Evolutionary conservation across 2,329 filamentous ascomycete species (phyloP), one percentile per base, ranked within the genome.

Genomic region (Xylaria sp.): DNA sequence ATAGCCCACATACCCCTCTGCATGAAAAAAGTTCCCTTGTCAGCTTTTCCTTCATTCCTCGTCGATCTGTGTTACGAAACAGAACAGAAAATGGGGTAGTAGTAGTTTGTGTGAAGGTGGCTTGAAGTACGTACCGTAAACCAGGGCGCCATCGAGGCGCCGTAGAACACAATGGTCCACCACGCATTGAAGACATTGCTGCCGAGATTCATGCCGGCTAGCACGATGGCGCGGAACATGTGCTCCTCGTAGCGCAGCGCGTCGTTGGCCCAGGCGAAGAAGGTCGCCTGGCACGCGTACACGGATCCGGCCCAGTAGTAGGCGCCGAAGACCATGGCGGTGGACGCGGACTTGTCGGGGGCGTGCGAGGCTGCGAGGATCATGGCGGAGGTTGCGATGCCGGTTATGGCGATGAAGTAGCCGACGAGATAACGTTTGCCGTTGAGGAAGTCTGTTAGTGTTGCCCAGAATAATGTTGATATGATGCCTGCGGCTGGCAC

Each of bases 181-280:
- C 86, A 90, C 0, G 86, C 84, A 66, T 90, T 89, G 4, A 90
- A 77, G 0, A 84, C 83, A 67, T 87, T 88, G 67, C 79, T 88
- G 1, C 83, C 83, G 66, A 86, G 74, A 61, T 90, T 90, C 88
- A 91, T 91, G 10, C 84, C 83, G 0, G 87, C 87, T 42, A 91
- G 80, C 0, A 90, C 87, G 1, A 90, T 80, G 2, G 81, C 84
- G 3, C 88, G 78, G 65, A 86, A 81, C 51, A 85, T 79, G 18
- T 82, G 80, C 60, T 88, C 83, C 66, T 89, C 82, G 58, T 82
- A 80, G 6, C 84, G 79, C 75, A 88, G 82, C 1, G 84, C 83
- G 66, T 90, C 87, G 65, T 91, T 90, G 19, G 85, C 87, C 87
- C 87, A 90, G 0, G 88, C 87, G 65, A 91, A 90, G 66, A 90